These are phyloP conservation scores for Penicillium capsulatum DNA, from an alignment of 2,329 filamentous ascomycete genomes.

Conservation along the genomic window DNA sequence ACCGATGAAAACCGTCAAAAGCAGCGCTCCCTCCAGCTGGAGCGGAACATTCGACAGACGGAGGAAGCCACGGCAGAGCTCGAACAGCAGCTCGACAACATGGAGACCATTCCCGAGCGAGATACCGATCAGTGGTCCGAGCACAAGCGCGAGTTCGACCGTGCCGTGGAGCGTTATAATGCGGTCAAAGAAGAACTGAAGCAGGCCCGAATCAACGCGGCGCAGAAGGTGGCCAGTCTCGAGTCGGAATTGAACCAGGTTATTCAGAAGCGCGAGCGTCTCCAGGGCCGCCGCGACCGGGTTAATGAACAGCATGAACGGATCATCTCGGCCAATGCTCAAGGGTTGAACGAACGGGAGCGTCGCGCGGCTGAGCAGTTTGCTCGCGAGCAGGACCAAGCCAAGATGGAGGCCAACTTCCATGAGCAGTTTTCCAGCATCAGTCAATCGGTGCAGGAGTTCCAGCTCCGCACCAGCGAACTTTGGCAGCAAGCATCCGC, in stretches of 20 bases:
- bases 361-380: conserved; percentile 46
- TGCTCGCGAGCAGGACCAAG: conserved; percentile 45
- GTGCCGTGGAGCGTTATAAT: conserved; percentile 50
- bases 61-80: conserved; percentile 58
- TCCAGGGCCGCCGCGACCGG: conserved; percentile 54
- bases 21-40: conserved; percentile 58
- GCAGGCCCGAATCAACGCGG: conserved; percentile 47
- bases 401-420: conserved; percentile 41
- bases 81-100: conserved; percentile 50
- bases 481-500: conserved; percentile 43
- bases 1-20: conserved; percentile 60
- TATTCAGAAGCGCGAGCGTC: conserved; percentile 57
- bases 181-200: conserved; percentile 50
- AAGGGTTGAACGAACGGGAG: conserved; percentile 54
- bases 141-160: conserved; percentile 54
- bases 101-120: conserved; percentile 56
- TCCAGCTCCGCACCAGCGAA: conserved; percentile 41
- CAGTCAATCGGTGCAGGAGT: conserved; percentile 42
- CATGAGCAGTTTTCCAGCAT: conserved; percentile 43
- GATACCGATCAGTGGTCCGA: conserved; percentile 51
- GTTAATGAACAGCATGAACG: conserved; percentile 60
- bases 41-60: conserved; percentile 59
- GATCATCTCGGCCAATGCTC: conserved; percentile 55
- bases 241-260: conserved; percentile 51
- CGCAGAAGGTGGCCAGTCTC: conserved; percentile 50